Evolutionary conservation across 225 moss, liverwort and hornwort genomes (phyloP).

Genomic region (Sphagnum contortum): DNA sequence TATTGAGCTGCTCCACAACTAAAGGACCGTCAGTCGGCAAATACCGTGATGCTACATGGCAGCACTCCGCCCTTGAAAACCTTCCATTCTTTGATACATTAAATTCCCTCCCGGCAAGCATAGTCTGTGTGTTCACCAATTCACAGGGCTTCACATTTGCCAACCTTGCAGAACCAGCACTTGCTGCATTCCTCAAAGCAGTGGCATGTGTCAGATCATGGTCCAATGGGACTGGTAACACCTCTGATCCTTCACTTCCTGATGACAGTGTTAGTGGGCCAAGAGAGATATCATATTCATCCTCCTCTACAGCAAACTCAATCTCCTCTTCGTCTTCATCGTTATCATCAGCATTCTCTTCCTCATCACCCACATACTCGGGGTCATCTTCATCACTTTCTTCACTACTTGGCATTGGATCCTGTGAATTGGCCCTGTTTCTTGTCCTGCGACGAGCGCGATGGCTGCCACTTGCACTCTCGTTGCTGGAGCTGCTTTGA

Average conservation of each 20-base stretch:
- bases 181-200: slow-evolving; percentile 29
- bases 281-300: too few species aligned
- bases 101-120: slow-evolving; percentile 73
- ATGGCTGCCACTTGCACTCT: too few species aligned
- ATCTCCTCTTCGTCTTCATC: too few species aligned
- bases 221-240: neutral
- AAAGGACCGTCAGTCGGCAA: slow-evolving; percentile 69
- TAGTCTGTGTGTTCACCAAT: slow-evolving; percentile 42
- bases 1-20: slow-evolving; percentile 44
- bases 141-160: slow-evolving; percentile 37
- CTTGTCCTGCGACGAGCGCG: too few species aligned
- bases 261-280: neutral
- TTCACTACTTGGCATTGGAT: too few species aligned
- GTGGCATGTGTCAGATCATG: slow-evolving; percentile 30
- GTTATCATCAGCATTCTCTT: too few species aligned
- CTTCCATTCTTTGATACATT: slow-evolving; percentile 60
- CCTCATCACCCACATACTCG: too few species aligned
- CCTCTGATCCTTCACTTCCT: slow-evolving; percentile 15
- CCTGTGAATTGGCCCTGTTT: too few species aligned
- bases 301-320: too few species aligned
- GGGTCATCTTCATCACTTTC: too few species aligned
- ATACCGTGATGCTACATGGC: slow-evolving; percentile 57
- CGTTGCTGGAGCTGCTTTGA: too few species aligned
- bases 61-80: slow-evolving; percentile 73
- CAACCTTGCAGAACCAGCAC: slow-evolving; percentile 39